Evolutionary conservation across 1,284 basidiomycete genomes (phyloP).

Genomic region (Ceratobasidium sp.): DNA sequence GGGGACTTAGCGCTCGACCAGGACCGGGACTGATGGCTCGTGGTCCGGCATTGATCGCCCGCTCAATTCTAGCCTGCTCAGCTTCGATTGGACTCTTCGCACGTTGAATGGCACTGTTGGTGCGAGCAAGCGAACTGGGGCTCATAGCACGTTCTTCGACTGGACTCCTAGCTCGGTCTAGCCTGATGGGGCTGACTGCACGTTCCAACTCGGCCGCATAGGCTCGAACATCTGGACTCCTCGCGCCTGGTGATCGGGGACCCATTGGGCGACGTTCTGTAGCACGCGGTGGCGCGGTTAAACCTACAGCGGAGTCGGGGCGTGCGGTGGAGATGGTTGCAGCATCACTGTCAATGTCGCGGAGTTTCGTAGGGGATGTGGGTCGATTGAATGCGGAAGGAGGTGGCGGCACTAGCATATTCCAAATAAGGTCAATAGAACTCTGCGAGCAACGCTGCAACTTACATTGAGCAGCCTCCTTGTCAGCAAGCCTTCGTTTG

Average conservation of each 20-base stretch:
- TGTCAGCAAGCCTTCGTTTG: neutral
- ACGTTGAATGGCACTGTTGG: constrained; percentile 11
- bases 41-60: constrained; percentile 18
- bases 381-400: constrained; percentile 34
- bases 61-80: constrained; percentile 29
- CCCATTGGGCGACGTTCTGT: constrained; percentile 68
- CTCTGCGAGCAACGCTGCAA: neutral
- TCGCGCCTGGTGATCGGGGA: constrained; percentile 70
- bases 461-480: constrained; percentile 50
- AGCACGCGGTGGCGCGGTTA: constrained; percentile 10
- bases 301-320: neutral
- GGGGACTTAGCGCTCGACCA: constrained; percentile 35
- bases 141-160: constrained; percentile 26
- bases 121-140: constrained; percentile 7
- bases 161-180: constrained; percentile 21
- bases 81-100: constrained; percentile 32
- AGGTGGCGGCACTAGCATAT: constrained; percentile 10
- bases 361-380: constrained; percentile 26
- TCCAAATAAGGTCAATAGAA: neutral
- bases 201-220: constrained; percentile 41
- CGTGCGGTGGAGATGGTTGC: constrained; percentile 34
- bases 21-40: constrained; percentile 32
- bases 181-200: constrained; percentile 4
- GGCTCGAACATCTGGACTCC: constrained; percentile 42
- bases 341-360: constrained; percentile 30